Base-by-base conservation (phyloP, 139 green algal genomes). In the Chara braunii region DNA sequence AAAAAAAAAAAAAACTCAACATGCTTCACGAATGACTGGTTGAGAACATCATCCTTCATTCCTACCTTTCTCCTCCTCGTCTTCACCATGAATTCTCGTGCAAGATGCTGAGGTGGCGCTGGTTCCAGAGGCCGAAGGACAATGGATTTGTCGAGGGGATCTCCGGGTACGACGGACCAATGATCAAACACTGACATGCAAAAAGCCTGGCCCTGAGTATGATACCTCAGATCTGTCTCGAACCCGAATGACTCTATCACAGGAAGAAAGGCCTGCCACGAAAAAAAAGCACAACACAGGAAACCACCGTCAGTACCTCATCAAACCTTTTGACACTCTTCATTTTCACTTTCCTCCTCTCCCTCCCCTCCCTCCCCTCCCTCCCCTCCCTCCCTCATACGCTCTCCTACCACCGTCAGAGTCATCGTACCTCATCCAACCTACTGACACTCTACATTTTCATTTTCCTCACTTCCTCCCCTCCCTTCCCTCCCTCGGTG, bases 181-280 rank as follows among this genome's bases (percentile, higher is more conserved):
- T 96, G 89, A 80, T 98, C 93, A 23, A 99, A 98, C 32, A 90
- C 85, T 6, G 71, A 85, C 66, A 87, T 65, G 75, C 87, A 95
- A 79, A 99, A 98, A 3, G 92, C 91, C 72, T 97, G 91, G 14
- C 93, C 93, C 80, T 94, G 86, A 37, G 93, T 99, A 80, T 96
- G 90, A 69, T 95, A 95, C 22, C 94, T 77, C 51, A 99, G 72
- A 78, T 99, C 94, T 0, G 93, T 97, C 80, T 99, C 94, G 63
- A 99, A 98, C 8, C 94, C 94, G 64, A 98, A 99, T 53, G 68
- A 86, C 82, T 99, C 94, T 1, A 97, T 83, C 0, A 94, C 91
- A 0, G 94, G 94, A 45, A 99, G 69, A 58, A 88, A 88, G n/a
- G 92, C 91, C 70, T 76, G 68, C 3, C 12, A n/a, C 8, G 54